Percentiles rank a stretch among this genome's conserved stretches.
Conservation (phyloP, 1,284 basidiomycete species). For the Austroboletus niveus region DNA sequence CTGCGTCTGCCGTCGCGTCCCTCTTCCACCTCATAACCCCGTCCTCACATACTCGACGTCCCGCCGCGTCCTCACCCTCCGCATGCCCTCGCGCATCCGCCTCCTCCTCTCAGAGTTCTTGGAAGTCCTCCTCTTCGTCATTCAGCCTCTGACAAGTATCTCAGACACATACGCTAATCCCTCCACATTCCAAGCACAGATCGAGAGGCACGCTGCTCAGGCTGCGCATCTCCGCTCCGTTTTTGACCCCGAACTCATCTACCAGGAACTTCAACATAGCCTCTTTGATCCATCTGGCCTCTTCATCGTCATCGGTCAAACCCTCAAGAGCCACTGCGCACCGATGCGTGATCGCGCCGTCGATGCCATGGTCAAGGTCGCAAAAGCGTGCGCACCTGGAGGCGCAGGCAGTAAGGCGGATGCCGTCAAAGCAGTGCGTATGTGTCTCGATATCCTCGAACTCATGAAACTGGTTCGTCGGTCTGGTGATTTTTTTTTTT, state of each 20-base stretch:
- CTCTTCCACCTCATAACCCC: conserved; percentile 40
- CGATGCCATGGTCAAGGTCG: conserved; percentile 78
- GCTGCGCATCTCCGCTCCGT: conserved; percentile 58
- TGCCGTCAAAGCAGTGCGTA: conserved; percentile 73
- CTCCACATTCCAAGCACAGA: conserved; percentile 49
- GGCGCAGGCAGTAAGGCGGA: conserved; percentile 55
- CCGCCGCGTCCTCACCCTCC: conserved; percentile 51
- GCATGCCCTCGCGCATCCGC: conserved; percentile 74
- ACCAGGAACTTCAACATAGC: conserved; percentile 75
- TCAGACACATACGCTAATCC: conserved; percentile 54
- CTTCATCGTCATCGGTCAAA: conserved; percentile 76
- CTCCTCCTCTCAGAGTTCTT: conserved; percentile 76
- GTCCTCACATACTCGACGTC: conserved; percentile 46
- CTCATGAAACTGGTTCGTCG: conserved; percentile 87
- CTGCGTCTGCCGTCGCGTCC: conserved; percentile 54
- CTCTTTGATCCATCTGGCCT: conserved; percentile 83
- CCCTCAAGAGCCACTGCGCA: conserved; percentile 89
- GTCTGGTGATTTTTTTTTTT: conserved; percentile 12
- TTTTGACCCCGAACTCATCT: conserved; percentile 72
- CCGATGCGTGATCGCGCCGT: conserved; percentile 88
- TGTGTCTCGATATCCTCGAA: conserved; percentile 90
- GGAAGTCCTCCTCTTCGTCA: conserved; percentile 80
- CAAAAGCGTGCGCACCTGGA: conserved; percentile 54
- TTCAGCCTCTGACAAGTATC: conserved; percentile 63
- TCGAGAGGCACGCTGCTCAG: conserved; percentile 57